Conservation (phyloP, 768 basidiomycete genomes). For the Podaxis sp. region DNA sequence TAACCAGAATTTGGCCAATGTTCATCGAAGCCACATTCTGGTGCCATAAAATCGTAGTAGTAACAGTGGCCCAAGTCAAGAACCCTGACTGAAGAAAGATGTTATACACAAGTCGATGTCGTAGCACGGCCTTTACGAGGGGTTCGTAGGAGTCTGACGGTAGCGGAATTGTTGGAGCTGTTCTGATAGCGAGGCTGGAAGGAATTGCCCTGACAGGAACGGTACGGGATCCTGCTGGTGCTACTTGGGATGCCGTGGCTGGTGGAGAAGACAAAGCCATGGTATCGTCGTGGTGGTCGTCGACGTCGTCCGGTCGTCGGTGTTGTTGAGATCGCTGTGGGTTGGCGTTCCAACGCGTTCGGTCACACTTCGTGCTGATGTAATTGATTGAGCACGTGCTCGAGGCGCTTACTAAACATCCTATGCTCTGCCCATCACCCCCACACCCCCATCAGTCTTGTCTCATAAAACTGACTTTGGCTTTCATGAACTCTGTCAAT, state of each 20-base stretch:
- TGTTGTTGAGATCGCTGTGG: no score
- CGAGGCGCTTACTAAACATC: neutral
- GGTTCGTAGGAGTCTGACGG: conserved; percentile 64
- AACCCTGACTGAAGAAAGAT: conserved; percentile 53
- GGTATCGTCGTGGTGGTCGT: neutral
- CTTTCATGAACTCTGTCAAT: no score
- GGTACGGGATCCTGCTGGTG: neutral
- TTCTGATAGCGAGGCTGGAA: conserved; percentile 43
- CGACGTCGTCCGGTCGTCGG: neutral
- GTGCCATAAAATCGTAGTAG: conserved; percentile 44
- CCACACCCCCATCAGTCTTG: no score
- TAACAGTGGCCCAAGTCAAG: conserved; percentile 43
- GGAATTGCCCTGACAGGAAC: conserved; percentile 51
- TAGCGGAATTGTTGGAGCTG: conserved; percentile 56
- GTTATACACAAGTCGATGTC: conserved; percentile 52
- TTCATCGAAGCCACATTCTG: conserved; percentile 32
- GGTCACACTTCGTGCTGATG: neutral
- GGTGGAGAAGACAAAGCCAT: neutral
- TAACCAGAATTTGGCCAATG: conserved; percentile 28
- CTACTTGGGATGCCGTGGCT: neutral
- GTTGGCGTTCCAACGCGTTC: neutral
- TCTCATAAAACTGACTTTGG: no score
- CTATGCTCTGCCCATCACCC: neutral
- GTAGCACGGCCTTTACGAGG: conserved; percentile 59
- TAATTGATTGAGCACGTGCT: neutral